phyloP scores from a whole-genome alignment of 2,329 filamentous ascomycete genomes.

The Raffaelea albimanens region DNA sequence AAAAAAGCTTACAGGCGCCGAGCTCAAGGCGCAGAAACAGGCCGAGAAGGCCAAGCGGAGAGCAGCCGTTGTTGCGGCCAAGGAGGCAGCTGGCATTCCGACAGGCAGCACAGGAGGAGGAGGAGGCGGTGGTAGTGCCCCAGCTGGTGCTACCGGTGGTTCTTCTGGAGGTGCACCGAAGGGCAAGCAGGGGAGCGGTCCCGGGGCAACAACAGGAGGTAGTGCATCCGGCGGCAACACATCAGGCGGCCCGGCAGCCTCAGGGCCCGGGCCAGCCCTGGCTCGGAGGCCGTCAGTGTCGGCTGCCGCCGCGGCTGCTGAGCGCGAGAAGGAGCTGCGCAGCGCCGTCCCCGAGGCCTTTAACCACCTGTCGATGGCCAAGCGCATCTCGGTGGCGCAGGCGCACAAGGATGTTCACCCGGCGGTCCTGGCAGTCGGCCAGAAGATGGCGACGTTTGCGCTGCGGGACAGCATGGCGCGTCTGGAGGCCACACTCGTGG shows the following conservation, averaged over 20 bases:
- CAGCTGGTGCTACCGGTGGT: neutral
- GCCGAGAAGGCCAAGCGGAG: slow-evolving; percentile 84
- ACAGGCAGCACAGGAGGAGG: slow-evolving; percentile 26
- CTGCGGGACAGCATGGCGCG: slow-evolving; percentile 85
- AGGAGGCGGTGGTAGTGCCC: neutral
- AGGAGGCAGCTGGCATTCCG: slow-evolving; percentile 29
- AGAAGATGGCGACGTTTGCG: slow-evolving; percentile 83
- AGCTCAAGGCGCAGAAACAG: slow-evolving; percentile 81
- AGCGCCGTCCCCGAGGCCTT: slow-evolving; percentile 63
- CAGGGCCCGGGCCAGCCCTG: neutral
- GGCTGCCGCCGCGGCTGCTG: slow-evolving; percentile 21
- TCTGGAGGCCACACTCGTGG: slow-evolving; percentile 76
- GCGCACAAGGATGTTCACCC: slow-evolving; percentile 77
- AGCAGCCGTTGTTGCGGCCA: slow-evolving; percentile 57
- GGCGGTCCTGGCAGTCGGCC: slow-evolving; percentile 70
- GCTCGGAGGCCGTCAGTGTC: slow-evolving; percentile 1
- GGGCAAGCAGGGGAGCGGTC: neutral
- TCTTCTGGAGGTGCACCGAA: slow-evolving; percentile 1
- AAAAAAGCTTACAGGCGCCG: slow-evolving; percentile 58
- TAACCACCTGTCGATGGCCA: slow-evolving; percentile 68
- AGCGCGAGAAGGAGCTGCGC: slow-evolving; percentile 51
- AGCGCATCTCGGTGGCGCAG: slow-evolving; percentile 42
- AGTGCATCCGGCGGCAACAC: neutral
- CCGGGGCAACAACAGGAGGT: neutral
- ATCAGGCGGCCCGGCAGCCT: no score